phyloP scores from a whole-genome alignment of 106 monocot genomes.

The Apostasia shenzhenica region DNA sequence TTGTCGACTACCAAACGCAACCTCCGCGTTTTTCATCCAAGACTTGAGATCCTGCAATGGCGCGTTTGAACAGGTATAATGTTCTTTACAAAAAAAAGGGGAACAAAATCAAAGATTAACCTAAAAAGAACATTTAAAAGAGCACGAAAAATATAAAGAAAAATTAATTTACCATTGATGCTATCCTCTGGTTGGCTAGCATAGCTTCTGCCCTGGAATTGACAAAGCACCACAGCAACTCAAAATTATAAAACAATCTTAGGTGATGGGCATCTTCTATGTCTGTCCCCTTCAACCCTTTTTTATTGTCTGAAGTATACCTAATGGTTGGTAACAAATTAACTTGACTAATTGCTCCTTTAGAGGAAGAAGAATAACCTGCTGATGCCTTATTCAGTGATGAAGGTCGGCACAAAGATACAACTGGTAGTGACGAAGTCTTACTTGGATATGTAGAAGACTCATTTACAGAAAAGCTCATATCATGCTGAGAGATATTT shows the following conservation, averaged over 20 bases:
- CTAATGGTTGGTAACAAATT: conserved; percentile 18
- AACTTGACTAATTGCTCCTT: conserved; percentile 10
- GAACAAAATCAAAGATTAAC: too few species aligned
- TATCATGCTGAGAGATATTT: conserved; percentile 1
- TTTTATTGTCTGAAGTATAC: conserved; percentile 26
- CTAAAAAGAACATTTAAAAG: too few species aligned
- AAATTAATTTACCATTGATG: conserved; percentile 47
- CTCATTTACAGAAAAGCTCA: neutral
- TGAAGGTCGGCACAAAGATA: conserved; percentile 27
- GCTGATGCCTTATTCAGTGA: conserved; percentile 42
- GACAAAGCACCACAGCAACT: conserved; percentile 75
- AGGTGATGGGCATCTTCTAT: conserved; percentile 47
- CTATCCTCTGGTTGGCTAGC: conserved; percentile 40
- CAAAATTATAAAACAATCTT: conserved; percentile 49
- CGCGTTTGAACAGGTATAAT: too few species aligned
- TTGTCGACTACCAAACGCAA: too few species aligned
- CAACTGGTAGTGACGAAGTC: conserved; percentile 20
- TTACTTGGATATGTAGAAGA: conserved; percentile 23
- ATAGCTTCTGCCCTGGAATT: conserved; percentile 56
- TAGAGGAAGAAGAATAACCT: conserved; percentile 12
- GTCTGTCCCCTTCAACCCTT: conserved; percentile 33
- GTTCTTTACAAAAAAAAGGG: too few species aligned
- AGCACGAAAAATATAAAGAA: neutral
- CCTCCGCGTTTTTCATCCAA: too few species aligned
- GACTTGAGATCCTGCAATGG: too few species aligned